Conservation (phyloP, 441 rosid genomes). For the Pelargonium australe region DNA sequence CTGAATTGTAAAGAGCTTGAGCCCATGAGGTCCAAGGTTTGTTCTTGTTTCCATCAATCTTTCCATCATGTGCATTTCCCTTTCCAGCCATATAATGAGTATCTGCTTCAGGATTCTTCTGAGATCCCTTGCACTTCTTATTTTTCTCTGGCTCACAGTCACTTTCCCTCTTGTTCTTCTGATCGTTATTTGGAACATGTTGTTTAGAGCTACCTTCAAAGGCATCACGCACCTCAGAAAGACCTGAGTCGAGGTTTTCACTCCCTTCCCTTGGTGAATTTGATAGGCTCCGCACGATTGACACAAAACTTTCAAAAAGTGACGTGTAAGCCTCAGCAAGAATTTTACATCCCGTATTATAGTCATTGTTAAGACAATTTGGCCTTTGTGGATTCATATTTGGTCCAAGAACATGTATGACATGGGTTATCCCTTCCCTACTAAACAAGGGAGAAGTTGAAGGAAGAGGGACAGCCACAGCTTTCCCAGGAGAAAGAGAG, state of each 20-base stretch:
- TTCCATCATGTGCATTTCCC: conserved; percentile 23
- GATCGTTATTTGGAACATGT: conserved; percentile 24
- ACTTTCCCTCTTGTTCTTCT: conserved; percentile 40
- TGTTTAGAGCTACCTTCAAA: conserved; percentile 19
- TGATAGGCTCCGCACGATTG: conserved; percentile 35
- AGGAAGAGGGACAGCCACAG: conserved; percentile 77
- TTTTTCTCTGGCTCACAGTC: conserved; percentile 31
- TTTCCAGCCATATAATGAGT: conserved; percentile 21
- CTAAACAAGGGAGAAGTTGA: conserved; percentile 53
- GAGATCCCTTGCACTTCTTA: conserved; percentile 52
- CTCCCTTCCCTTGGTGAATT: conserved; percentile 27
- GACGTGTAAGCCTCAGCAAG: conserved; percentile 68
- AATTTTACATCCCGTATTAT: conserved; percentile 60
- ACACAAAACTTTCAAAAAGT: conserved; percentile 66
- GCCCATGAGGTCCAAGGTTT: conserved; percentile 76
- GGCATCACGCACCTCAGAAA: conserved; percentile 22
- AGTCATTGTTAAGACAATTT: conserved; percentile 59
- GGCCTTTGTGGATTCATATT: conserved; percentile 93
- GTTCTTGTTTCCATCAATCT: conserved; percentile 23
- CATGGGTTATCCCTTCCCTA: conserved; percentile 78
- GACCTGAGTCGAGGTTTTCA: conserved; percentile 21
- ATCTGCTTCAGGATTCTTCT: conserved; percentile 23
- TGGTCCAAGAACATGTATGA: conserved; percentile 94
- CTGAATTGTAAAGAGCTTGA: conserved; percentile 63
- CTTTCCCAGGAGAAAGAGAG: conserved; percentile 63